Conservation (phyloP, 345 rosid species). For the Camelina neglecta region DNA sequence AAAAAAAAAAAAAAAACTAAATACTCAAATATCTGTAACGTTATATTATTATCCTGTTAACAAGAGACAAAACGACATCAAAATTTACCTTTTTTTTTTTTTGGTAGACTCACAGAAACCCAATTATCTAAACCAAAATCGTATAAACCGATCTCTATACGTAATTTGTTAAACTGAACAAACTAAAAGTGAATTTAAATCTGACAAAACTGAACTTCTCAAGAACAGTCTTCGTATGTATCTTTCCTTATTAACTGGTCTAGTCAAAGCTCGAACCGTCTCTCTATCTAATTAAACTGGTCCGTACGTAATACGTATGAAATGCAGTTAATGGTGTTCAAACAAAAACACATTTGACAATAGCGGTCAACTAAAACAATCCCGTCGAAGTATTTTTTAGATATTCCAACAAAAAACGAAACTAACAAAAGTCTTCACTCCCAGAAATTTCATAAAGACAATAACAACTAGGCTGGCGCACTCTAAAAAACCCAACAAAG, state of each 20-base stretch:
- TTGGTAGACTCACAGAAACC: background rate
- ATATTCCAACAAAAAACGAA: slow-evolving; percentile 5
- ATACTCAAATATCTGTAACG: background rate
- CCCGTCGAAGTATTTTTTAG: background rate
- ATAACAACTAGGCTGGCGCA: background rate
- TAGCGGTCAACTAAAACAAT: slow-evolving; percentile 27
- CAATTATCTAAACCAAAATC: background rate
- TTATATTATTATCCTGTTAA: background rate
- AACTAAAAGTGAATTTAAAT: no score
- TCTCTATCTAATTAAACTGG: background rate
- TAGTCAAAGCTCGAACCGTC: background rate
- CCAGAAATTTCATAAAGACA: slow-evolving; percentile 31
- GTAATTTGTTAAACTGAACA: no score
- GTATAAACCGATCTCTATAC: no score
- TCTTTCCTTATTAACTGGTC: no score
- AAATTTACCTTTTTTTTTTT: background rate
- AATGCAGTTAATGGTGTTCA: slow-evolving; percentile 17
- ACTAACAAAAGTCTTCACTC: background rate
- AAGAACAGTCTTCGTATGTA: no score
- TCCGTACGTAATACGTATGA: background rate
- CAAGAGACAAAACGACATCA: background rate
- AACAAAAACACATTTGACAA: background rate
- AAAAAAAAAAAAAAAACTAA: background rate
- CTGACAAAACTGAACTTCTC: no score
- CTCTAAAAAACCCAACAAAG: slow-evolving; percentile 20